A percentile compares a stretch with the other conserved stretches of the same genome.
Evolutionary conservation across 345 rosid genomes (phyloP).

Genomic region (Brassica incana): DNA sequence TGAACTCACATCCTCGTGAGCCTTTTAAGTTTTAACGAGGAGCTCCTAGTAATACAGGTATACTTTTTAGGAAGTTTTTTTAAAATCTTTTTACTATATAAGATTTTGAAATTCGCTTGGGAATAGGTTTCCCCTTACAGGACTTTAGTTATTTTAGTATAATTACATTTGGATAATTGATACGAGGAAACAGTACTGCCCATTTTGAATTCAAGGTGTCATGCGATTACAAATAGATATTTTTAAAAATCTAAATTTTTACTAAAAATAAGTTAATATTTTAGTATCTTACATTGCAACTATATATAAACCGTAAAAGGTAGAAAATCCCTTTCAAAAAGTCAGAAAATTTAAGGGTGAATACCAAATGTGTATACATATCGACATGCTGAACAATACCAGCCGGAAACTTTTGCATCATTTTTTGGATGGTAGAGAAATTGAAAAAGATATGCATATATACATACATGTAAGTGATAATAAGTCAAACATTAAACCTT

Average conservation of each 20-base stretch:
- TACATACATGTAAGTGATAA: not conserved
- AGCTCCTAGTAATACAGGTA: not conserved
- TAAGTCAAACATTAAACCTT: not conserved
- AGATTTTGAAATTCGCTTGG: not conserved
- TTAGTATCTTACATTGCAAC: not conserved
- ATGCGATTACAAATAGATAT: not conserved
- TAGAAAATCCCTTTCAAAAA: not conserved
- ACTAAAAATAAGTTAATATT: not conserved
- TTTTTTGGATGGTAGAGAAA: not conserved
- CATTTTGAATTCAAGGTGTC: not conserved
- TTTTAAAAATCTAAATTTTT: not conserved
- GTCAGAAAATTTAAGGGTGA: not conserved
- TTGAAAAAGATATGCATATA: not conserved
- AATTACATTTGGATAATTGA: not conserved
- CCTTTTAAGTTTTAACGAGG: not conserved
- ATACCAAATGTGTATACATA: not conserved
- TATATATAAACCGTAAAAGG: not conserved
- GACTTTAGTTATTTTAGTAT: too few relatives aligned
- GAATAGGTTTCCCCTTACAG: too few relatives aligned
- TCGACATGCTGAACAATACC: not conserved
- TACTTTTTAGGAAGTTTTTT: not conserved
- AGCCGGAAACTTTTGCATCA: not conserved
- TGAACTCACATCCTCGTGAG: not conserved
- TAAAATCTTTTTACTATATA: not conserved
- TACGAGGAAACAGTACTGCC: not conserved